Conservation (phyloP, 495 filamentous ascomycete species). For the Aspergillus haitiensis region DNA sequence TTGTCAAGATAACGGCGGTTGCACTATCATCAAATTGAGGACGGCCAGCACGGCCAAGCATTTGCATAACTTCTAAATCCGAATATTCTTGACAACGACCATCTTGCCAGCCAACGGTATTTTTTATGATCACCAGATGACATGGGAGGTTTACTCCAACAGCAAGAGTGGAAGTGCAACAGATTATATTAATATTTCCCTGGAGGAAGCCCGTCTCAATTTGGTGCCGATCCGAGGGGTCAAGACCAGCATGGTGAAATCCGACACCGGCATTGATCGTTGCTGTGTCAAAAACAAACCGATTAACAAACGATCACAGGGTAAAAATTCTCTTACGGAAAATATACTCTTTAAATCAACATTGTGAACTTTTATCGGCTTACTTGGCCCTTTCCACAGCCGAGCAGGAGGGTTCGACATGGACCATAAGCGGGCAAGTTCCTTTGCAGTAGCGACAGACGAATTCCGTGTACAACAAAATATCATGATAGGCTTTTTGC, state of each 20-base stretch:
- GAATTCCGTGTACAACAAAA: constrained; percentile 89
- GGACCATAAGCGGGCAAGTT: constrained; percentile 68
- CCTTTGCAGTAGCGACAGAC: constrained; percentile 70
- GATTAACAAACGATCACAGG: background rate
- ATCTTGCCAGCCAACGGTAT: constrained; percentile 72
- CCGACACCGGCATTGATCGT: constrained; percentile 72
- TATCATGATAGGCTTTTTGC: constrained; percentile 83
- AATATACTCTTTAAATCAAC: constrained; percentile 59
- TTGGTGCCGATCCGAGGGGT: constrained; percentile 63
- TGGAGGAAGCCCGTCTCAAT: constrained; percentile 74
- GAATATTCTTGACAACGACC: constrained; percentile 72
- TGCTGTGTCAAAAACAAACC: constrained; percentile 35
- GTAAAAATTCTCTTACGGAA: background rate
- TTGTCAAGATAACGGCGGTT: constrained; percentile 84
- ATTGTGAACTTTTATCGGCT: constrained; percentile 56
- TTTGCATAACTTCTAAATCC: constrained; percentile 96
- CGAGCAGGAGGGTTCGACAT: constrained; percentile 54
- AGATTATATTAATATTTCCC: constrained; percentile 82
- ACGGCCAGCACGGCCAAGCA: constrained; percentile 90
- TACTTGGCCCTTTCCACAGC: constrained; percentile 66
- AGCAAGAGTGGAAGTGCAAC: constrained; percentile 91
- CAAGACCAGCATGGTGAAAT: constrained; percentile 91
- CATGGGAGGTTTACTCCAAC: constrained; percentile 94
- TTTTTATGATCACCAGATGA: constrained; percentile 90
- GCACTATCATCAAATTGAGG: constrained; percentile 91